Base-by-base conservation (phyloP, 208 protist genomes). In the Strigomonas culicis region DNA sequence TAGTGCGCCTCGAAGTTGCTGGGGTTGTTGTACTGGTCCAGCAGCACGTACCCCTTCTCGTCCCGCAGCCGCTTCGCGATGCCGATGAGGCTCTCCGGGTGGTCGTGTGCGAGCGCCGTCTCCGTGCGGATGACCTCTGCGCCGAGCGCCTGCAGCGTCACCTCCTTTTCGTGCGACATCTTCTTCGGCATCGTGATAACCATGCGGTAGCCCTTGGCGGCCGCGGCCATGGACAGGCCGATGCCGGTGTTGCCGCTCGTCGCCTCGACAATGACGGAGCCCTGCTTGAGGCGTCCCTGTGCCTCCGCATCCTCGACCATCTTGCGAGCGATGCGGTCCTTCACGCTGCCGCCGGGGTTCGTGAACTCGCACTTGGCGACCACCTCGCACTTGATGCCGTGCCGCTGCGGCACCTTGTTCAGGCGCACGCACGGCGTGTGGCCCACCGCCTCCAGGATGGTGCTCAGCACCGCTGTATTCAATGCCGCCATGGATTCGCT, bases 111-210 rank as follows among this genome's bases (percentile, higher is more conserved):
- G 21, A 98, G 92, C 53, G 97, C 82, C 41, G 93, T 99, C 71
- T 98, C 97, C 0, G 97, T 99, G 58, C 95, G 88, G 58, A 99
- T 98, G 56, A 99, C 97, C 30, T 97, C 76, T 0, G 98, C 97
- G 36, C 98, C 98, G 15, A 99, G 86, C 27, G 92, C 86, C 8
- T 90, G 55, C 27, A 98, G 59, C 10, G 94, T 85, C 51, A 84
- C 69, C 63, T 97, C 92, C 79, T 99, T 99, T 77, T 99, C 98
- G 55, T 98, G 82, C 28, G 90, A 98, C 98, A 99, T 99, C 79
- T 99, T 99, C 73, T 98, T 97, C 22, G 98, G 97, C 78, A 99
- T 91, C 51, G 96, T 98, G 71, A 99, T 98, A 61, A 98, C 90
- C 84, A 98, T 98, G 30, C 84, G 70, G 79, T 99, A 99, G 39